Evolutionary conservation across 1,284 basidiomycete species (phyloP).

Genomic region (Pseudozyma flocculosa): DNA sequence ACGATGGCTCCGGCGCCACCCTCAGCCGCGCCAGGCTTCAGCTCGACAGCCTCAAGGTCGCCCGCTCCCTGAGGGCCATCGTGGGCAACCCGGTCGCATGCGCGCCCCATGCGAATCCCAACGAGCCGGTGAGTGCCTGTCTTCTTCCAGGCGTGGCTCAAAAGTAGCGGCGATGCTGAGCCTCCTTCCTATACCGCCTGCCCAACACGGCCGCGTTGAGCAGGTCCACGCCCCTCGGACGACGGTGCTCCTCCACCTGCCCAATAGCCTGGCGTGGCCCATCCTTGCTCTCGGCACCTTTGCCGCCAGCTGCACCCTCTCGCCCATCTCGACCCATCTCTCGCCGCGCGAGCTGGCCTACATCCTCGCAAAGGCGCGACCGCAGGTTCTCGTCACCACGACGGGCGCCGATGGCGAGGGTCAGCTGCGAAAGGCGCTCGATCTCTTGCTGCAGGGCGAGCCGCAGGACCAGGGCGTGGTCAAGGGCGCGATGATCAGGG

Average conservation of each 20-base stretch:
- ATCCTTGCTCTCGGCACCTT: conserved; percentile 56
- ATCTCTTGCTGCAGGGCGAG: conserved; percentile 31
- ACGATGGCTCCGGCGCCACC: conserved; percentile 32
- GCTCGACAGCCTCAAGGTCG: conserved; percentile 37
- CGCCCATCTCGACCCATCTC: conserved; percentile 57
- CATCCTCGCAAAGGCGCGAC: conserved; percentile 56
- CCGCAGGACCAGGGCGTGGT: conserved; percentile 22
- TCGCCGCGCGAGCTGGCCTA: conserved; percentile 58
- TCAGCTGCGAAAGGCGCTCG: conserved; percentile 39
- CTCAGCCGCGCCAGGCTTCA: conserved; percentile 29
- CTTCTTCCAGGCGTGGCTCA: too few species aligned
- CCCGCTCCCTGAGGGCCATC: conserved; percentile 27
- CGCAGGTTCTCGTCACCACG: conserved; percentile 55
- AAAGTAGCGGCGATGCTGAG: too few species aligned
- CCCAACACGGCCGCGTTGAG: too few species aligned
- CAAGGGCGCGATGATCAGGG: conserved; percentile 12
- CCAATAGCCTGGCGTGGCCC: conserved; percentile 58
- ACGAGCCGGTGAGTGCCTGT: conserved; percentile 13
- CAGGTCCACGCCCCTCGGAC: conserved; percentile 41
- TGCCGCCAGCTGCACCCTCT: conserved; percentile 47
- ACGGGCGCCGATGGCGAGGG: conserved; percentile 42
- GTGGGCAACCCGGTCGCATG: conserved; percentile 17
- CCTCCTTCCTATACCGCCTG: too few species aligned
- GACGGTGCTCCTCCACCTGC: conserved; percentile 58
- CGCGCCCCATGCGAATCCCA: conserved; percentile 7